Evolutionary conservation across 257 asterid genomes (phyloP).

Genomic region (Mitragyna speciosa): DNA sequence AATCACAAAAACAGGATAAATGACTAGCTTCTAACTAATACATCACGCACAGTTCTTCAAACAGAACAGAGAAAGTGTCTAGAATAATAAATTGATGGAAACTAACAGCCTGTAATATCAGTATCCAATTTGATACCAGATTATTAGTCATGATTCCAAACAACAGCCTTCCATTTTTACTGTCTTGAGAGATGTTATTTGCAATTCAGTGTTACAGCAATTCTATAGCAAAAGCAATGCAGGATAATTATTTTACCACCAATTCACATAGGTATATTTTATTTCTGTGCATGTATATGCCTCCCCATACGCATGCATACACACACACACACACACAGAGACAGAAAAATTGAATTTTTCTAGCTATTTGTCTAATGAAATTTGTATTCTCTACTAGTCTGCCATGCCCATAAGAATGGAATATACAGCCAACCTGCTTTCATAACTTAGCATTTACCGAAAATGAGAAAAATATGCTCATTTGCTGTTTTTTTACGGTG

Average conservation of each 20-base stretch:
- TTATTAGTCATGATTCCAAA: not conserved
- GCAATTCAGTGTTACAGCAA: too few relatives aligned
- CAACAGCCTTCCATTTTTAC: not conserved
- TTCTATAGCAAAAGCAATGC: not conserved
- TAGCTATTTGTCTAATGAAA: not conserved
- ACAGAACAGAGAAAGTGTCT: not conserved
- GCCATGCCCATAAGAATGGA: not conserved
- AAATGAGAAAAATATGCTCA: not conserved
- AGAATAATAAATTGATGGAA: not conserved
- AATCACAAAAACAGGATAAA: slow-evolving; percentile 21
- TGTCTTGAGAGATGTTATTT: not conserved
- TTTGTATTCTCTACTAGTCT: not conserved
- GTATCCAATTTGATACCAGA: not conserved
- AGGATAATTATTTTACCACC: not conserved
- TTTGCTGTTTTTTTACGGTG: not conserved
- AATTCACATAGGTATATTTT: not conserved
- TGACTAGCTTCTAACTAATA: slow-evolving; percentile 2
- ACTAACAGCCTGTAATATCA: not conserved
- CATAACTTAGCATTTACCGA: not conserved
- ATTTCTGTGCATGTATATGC: not conserved
- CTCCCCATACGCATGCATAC: not conserved
- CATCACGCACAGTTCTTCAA: not conserved
- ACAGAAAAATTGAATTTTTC: not conserved
- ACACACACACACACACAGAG: not conserved
- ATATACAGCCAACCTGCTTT: not conserved